Percentiles rank a stretch among this genome's conserved stretches.
phyloP scores from a whole-genome alignment of 176 grass and related monocot genomes.

The Oryza brachyantha region DNA sequence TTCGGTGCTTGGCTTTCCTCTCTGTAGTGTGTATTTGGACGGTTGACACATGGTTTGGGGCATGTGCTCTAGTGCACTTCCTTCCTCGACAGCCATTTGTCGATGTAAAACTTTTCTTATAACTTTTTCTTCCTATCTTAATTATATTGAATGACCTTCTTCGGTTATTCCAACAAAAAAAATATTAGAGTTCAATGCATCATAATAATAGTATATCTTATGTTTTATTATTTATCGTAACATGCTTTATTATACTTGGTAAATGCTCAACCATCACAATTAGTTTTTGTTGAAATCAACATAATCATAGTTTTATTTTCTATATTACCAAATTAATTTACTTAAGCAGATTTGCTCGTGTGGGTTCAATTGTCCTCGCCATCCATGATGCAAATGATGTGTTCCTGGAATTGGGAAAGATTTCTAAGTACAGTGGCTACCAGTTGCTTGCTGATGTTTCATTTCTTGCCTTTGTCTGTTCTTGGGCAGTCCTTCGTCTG shows the following conservation, averaged over 20 bases:
- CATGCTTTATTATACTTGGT: background rate
- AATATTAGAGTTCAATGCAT: conserved; percentile 10
- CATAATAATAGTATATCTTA: background rate
- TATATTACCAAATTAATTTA: conserved; percentile 31
- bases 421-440: conserved; percentile 63
- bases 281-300: conserved; percentile 20
- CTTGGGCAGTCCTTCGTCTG: conserved; percentile 66
- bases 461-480: conserved; percentile 70
- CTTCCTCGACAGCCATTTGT: too few relatives aligned
- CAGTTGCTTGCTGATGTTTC: conserved; percentile 49
- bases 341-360: conserved; percentile 73
- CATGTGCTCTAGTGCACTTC: too few relatives aligned
- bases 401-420: conserved; percentile 74
- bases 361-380: conserved; percentile 76
- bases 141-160: too few relatives aligned
- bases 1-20: too few relatives aligned
- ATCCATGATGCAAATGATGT: conserved; percentile 86
- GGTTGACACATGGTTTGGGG: too few relatives aligned
- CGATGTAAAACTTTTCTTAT: too few relatives aligned
- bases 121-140: too few relatives aligned
- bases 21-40: too few relatives aligned
- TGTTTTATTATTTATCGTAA: background rate
- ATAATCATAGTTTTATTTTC: conserved; percentile 5
- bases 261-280: conserved; percentile 1
- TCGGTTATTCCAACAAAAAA: too few relatives aligned